These are phyloP conservation scores for Diaporthe sp. DNA, from an alignment of 2,329 filamentous ascomycete species.

Conservation along the genomic window DNA sequence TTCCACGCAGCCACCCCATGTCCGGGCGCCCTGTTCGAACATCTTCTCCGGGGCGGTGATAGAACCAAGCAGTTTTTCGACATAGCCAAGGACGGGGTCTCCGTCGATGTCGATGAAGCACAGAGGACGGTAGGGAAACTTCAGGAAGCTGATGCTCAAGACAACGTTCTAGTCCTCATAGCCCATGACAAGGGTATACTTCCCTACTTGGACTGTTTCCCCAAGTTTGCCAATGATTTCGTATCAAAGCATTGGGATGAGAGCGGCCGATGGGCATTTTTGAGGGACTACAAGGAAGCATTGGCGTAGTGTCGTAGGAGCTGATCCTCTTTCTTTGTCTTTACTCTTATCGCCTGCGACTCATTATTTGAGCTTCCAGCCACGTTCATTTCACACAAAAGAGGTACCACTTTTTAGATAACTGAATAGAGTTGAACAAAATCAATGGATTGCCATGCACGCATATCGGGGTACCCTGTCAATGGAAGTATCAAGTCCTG, in stretches of 20 bases:
- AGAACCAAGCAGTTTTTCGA: slow-evolving; percentile 48
- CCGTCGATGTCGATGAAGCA: slow-evolving; percentile 48
- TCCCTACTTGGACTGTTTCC: slow-evolving; percentile 62
- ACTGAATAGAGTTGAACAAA: neutral
- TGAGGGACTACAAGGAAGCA: slow-evolving; percentile 61
- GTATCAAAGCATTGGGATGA: slow-evolving; percentile 58
- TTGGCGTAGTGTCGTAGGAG: slow-evolving; percentile 43
- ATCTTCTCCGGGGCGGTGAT: slow-evolving; percentile 51
- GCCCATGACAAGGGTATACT: slow-evolving; percentile 61
- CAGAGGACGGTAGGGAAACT: slow-evolving; percentile 58
- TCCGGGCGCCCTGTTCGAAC: slow-evolving; percentile 54
- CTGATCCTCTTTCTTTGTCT: neutral
- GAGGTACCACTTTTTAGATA: neutral
- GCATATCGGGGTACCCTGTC: neutral
- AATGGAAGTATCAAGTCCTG: too few species aligned
- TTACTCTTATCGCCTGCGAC: neutral
- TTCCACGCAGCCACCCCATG: slow-evolving; percentile 48
- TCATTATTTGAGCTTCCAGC: too few species aligned
- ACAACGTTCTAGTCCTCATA: slow-evolving; percentile 58
- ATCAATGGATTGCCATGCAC: too few species aligned
- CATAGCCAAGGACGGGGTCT: slow-evolving; percentile 37
- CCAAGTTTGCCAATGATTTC: slow-evolving; percentile 61
- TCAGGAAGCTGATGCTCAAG: slow-evolving; percentile 58
- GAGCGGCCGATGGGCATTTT: slow-evolving; percentile 61
- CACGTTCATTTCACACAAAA: neutral